Percentiles rank a stretch among this genome's conserved stretches.
These are phyloP conservation scores for Nepenthes gracilis DNA, from an alignment of 148 eudicot genomes.

Conservation along the genomic window DNA sequence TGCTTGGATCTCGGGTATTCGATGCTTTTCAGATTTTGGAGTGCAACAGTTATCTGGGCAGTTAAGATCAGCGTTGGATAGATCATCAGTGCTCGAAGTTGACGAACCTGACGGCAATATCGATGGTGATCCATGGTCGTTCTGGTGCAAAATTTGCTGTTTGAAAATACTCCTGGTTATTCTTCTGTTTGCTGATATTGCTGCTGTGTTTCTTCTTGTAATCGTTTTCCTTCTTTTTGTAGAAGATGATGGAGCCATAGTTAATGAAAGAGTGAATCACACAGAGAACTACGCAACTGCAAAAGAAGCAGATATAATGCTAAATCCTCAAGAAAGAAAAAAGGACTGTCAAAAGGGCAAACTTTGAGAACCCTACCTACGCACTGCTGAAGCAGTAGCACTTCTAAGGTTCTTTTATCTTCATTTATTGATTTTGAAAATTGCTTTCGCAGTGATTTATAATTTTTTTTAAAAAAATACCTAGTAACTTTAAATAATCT, in stretches of 20 bases:
- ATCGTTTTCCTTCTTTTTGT: conserved; percentile 12
- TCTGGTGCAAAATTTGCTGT: conserved; percentile 11
- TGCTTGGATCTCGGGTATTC: conserved; percentile 39
- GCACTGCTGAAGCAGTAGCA: too few species aligned
- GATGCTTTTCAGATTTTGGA: conserved; percentile 35
- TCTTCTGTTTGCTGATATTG: conserved; percentile 7
- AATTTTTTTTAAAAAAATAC: too few species aligned
- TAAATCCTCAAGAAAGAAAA: too few species aligned
- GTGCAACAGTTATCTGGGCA: conserved; percentile 9
- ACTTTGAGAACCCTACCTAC: too few species aligned
- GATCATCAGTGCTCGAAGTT: background rate
- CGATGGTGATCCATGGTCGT: conserved; percentile 4
- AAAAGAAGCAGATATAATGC: too few species aligned
- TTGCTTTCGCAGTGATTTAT: too few species aligned
- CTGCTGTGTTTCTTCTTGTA: background rate
- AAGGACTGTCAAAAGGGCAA: too few species aligned
- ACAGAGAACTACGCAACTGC: too few species aligned
- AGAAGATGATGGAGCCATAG: conserved; percentile 26
- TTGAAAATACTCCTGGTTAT: conserved; percentile 29
- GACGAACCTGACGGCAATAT: background rate
- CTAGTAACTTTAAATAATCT: too few species aligned
- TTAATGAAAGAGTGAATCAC: too few species aligned
- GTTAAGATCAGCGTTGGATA: background rate
- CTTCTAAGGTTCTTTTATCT: too few species aligned
- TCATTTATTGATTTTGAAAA: too few species aligned